Evolutionary conservation across 352 stramenopile species (phyloP).

Genomic region (Phytophthora pini): DNA sequence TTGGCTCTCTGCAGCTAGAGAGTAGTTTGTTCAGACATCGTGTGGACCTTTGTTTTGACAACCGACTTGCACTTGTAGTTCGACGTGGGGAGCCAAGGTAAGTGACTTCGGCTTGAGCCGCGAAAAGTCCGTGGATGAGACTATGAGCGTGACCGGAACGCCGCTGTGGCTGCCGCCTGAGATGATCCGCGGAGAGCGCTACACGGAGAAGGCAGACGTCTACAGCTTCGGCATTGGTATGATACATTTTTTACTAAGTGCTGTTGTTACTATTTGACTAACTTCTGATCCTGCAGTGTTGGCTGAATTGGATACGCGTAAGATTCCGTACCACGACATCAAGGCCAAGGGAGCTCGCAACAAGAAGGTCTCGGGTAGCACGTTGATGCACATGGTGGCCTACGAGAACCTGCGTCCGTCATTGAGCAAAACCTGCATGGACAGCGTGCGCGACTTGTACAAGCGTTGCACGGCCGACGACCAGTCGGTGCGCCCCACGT

Average conservation of each 20-base stretch:
- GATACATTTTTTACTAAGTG: background rate
- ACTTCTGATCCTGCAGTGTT: slow-evolving; percentile 55
- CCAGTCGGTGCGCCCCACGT: slow-evolving; percentile 76
- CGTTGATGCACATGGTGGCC: slow-evolving; percentile 91
- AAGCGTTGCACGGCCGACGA: slow-evolving; percentile 83
- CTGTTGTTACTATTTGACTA: slow-evolving; percentile 4
- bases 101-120: slow-evolving; percentile 98
- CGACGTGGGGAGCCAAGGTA: slow-evolving; percentile 93
- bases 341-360: slow-evolving; percentile 84
- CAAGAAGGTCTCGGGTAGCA: slow-evolving; percentile 87
- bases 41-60: slow-evolving; percentile 3
- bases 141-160: slow-evolving; percentile 92
- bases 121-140: slow-evolving; percentile 95
- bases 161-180: slow-evolving; percentile 86
- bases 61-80: slow-evolving; percentile 39
- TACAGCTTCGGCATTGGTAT: slow-evolving; percentile 90
- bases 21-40: slow-evolving; percentile 23
- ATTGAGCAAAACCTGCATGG: slow-evolving; percentile 85
- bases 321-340: slow-evolving; percentile 90
- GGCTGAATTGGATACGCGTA: slow-evolving; percentile 84
- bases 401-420: slow-evolving; percentile 88
- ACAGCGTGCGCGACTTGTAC: slow-evolving; percentile 82
- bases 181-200: slow-evolving; percentile 90
- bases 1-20: slow-evolving; percentile 11
- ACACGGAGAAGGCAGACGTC: slow-evolving; percentile 90